Conservation (phyloP, 2,329 filamentous ascomycete species). For the Neocatenulostroma microsporum region DNA sequence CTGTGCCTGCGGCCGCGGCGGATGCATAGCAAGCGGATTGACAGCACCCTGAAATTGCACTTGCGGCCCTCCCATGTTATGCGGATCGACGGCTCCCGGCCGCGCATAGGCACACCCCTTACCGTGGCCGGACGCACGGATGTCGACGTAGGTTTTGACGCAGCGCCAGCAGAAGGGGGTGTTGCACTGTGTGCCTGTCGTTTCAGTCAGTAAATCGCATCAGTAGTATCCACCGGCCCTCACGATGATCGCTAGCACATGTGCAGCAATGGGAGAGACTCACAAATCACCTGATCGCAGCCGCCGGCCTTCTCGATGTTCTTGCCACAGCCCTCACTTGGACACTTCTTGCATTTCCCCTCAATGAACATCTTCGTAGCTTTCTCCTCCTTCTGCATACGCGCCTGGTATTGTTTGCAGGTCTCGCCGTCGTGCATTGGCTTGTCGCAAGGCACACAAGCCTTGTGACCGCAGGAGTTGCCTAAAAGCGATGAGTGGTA, state of each 20-base stretch:
- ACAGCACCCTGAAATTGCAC: too few relatives aligned
- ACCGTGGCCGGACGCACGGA: constrained; percentile 5
- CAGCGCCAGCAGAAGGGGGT: constrained; percentile 11
- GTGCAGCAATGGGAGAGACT: too few relatives aligned
- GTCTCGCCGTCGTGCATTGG: constrained; percentile 26
- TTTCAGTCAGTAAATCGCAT: background rate
- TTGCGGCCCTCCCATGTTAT: too few relatives aligned
- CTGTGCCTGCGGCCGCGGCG: too few relatives aligned
- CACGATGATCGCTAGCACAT: too few relatives aligned
- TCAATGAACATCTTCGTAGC: constrained; percentile 22
- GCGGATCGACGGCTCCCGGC: constrained; percentile 9
- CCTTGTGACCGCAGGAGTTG: constrained; percentile 19
- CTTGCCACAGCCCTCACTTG: constrained; percentile 21
- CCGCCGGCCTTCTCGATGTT: constrained; percentile 16
- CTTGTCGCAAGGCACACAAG: constrained; percentile 25
- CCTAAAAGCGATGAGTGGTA: too few relatives aligned
- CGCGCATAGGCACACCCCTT: constrained; percentile 9
- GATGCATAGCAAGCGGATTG: too few relatives aligned
- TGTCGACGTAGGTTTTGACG: constrained; percentile 1
- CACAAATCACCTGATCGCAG: constrained; percentile 20
- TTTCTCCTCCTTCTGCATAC: constrained; percentile 25
- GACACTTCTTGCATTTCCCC: constrained; percentile 25
- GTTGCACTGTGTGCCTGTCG: constrained; percentile 8
- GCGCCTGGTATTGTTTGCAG: constrained; percentile 27
- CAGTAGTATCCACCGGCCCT: too few relatives aligned